Evolutionary conservation across 805 yeast genomes (phyloP), one percentile per base, ranked within the genome.

Genomic region (Saccharomyces kudriavzevii): DNA sequence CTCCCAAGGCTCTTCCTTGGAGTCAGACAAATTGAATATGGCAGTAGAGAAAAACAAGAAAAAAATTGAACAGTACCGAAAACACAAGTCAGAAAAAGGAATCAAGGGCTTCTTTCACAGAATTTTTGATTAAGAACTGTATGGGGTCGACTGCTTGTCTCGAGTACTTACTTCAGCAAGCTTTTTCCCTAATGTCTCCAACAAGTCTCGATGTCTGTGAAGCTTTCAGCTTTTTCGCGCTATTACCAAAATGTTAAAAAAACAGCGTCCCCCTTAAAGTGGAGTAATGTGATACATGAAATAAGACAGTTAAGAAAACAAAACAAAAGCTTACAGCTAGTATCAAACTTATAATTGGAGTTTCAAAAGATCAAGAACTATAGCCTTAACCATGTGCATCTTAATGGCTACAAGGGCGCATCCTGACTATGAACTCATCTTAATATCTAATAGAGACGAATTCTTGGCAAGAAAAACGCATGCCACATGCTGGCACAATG

Each of bases 401-500:
- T 66, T 89, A 20, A 62, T 89, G 35, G 78, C 87, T 0, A 78
- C 95, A 2, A 79, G 81, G 13, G 76, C 73, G 1, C 91, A 87
- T 64, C 85, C 87, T 0, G 80, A 85, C 22, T 92, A 82, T 60
- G 87, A 95, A 0, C 74, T 92, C 43, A 78, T 92, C 1, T 65
- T 89, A 4, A 71, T 89, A 2, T 88, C 96, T 3, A 92, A 92
- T 65, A 70, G 99, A 48, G 99, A 94, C 65, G 99, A 94, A 67
- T 87, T 73, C 61, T 83, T 87, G 64, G 78, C 75, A 47, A 71
- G 99, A 49, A 83, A 84, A 1, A 92, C 98, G 0, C 76, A 78
- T 51, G 64, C 67, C n/a, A 84, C 92, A 65, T 51, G 73, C 54
- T 52, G 69, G 55, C 69, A 73, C 49, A 67, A 69, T 35, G 48